Percentiles rank a stretch among this genome's conserved stretches.
Conservation (phyloP, 768 basidiomycete species). For the Royoungia palumana region DNA sequence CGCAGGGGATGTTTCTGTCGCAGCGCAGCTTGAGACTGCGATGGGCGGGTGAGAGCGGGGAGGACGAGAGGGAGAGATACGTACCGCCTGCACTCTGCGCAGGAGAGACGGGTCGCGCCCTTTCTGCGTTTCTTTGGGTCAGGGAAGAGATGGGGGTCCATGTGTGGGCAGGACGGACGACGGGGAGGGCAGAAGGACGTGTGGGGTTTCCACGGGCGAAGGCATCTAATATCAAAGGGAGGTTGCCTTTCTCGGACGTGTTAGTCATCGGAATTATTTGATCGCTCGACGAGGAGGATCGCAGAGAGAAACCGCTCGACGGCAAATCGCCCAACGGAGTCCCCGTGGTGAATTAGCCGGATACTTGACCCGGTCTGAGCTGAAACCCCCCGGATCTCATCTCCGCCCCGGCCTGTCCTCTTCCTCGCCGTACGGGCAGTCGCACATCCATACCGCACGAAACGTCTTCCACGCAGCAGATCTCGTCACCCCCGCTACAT, state of each 20-base stretch:
- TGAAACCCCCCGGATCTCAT: constrained; percentile 17
- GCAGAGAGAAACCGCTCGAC: no score
- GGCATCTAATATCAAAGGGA: constrained; percentile 9
- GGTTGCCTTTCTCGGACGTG: constrained; percentile 22
- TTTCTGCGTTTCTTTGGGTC: constrained; percentile 58
- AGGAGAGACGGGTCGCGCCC: constrained; percentile 73
- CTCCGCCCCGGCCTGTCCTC: no score
- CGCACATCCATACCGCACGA: no score
- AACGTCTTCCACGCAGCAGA: no score
- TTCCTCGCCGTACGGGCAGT: no score
- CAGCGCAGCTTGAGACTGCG: constrained; percentile 43
- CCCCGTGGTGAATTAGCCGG: not conserved
- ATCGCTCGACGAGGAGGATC: no score
- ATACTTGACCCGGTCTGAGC: constrained; percentile 4
- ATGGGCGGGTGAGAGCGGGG: not conserved
- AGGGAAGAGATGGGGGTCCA: constrained; percentile 27
- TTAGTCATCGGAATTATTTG: not conserved
- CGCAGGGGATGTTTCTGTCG: constrained; percentile 73
- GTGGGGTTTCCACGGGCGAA: constrained; percentile 10
- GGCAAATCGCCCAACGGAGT: no score
- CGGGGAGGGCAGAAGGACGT: constrained; percentile 22
- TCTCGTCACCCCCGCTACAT: no score
- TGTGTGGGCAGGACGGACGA: constrained; percentile 6
- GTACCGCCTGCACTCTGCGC: constrained; percentile 77
- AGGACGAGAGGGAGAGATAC: not conserved